Base-by-base conservation (phyloP, 2,329 filamentous ascomycete species). In the Ceratocystis diversiconidia region DNA sequence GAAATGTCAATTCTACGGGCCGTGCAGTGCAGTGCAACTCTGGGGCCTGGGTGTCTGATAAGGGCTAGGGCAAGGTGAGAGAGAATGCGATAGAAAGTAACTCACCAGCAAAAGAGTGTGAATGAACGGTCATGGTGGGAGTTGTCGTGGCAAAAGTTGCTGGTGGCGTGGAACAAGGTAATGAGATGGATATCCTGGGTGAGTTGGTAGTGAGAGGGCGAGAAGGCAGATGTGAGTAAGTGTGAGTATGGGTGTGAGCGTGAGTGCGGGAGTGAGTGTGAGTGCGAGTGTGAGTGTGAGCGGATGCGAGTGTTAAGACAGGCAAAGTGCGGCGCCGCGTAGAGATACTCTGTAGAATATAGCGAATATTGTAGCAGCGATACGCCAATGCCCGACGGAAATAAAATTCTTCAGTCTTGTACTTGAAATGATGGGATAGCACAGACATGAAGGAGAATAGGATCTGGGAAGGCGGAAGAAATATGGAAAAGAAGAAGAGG, bases 11-110 rank as follows among this genome's bases (percentile, higher is more conserved):
- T 41, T 41, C 10, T 32, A 62, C 17, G 6, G 25, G 22, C 48
- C 19, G 10, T 59, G 7, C 28, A n/a, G 22, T 25, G 15, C 28
- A 15, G 36, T 41, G 36, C 10, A 41, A 15, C 36, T 41, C 36
- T 41, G 3, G 10, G 10, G 36, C 36, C 36, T 15, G 36, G 36
- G 36, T 41, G 36, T 41, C 36, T 15, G 36, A 41, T 41, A 15
- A 41, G 36, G 36, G 36, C 36, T 50, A 36, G 36, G 19, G 15
- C 70, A 44, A 71, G 71, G 15, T 73, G 74, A 1, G 73, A 75
- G 67, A 41, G 36, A 41, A 3, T 1, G 36, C 36, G 72, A 76
- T 30, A 75, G 75, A 30, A 77, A 65, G 32, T 73, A 36, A 19
- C 19, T 52, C 36, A 60, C 63, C 36, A 28, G 55, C 10, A 22